Evolutionary conservation across 352 stramenopile species (phyloP), one percentile per base, ranked within the genome.

Genomic region (Globisporangium megalacanthum): DNA sequence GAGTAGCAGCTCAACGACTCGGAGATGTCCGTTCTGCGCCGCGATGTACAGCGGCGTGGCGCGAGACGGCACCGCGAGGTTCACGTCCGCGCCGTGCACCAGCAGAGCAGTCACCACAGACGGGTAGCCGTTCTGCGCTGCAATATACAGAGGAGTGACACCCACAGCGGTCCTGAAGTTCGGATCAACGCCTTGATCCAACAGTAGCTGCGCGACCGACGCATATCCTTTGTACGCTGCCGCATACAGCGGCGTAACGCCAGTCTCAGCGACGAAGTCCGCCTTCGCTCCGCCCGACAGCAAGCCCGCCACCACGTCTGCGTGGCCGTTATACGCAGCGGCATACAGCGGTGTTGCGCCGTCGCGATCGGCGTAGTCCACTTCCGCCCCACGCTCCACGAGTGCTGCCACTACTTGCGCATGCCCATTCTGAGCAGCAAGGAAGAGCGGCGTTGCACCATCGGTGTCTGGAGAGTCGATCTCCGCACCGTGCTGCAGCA

Each of bases 361-460:
- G 11, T 20, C 39, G 5, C 22, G 33, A 36, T 60, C 45, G 10
- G 36, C 14, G 31, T 60, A 25, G 17, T 57, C 45, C 37, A 63
- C 45, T 3, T 58, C 33, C 1, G 59, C 63, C 17, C 58, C 47
- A 10, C 45, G 22, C 0, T 45, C 62, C 29, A 95, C 49, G 20
- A 97, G 65, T 31, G 49, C 58, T 19, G 75, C 37, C 31, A 89
- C 71, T 47, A 88, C 77, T 29, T 87, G 85, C 42, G 83, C 62
- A 58, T 95, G 80, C 13, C 84, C 87, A 47, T 83, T 86, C 60
- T 88, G 69, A 2, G 83, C 39, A 6, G 65, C 61, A 14, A 65
- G 50, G 51, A 67, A 58, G n/a, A 72, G 54, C 10, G 62, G 58
- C 31, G 65, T 60, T 6, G 52, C 58, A 0, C 58, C 65, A 1